Base-by-base conservation (phyloP, 306 rosid species). In the Citrullus mucosospermus region DNA sequence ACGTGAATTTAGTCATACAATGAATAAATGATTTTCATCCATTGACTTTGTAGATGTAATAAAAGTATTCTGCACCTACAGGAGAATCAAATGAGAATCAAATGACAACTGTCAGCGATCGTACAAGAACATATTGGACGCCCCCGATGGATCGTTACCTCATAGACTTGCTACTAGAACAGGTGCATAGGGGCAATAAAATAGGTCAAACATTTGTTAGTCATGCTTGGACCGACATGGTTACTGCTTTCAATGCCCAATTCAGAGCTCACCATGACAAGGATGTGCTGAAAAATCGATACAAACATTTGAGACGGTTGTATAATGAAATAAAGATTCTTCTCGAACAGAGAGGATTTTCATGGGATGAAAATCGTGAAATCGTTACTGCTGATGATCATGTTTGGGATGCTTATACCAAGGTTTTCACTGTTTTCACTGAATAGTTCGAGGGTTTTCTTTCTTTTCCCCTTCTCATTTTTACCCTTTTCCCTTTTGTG, bases 301-400 rank as follows among this genome's bases (percentile, higher is more conserved):
- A 77, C 90, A 90, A 90, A 79, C 88, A 90, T 81, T 81, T 88
- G 80, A 86, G 88, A 86, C 84, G 90, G 80, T 90, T 88, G 82
- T 88, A 88, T 83, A 90, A 82, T 81, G 97, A 90, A 39, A 81
- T 90, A 69, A 79, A 85, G 85, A 68, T 57, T 59, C 88, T 92
- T 83, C 92, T 92, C 77, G 82, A 82, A 83, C 89, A 85, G 32
- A 72, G 30, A 76, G 94, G 88, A 18, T 88, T 88, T 81, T 83
- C 89, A 44, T 92, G 97, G 97, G 89, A 92, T 82, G 91, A 92
- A 79, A 80, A 73, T 3, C 88, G 90, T 46, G 97, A 92, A 87
- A 92, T 92, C 87, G 84, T 92, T 66, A 48, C 75, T 66, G 97
- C 94, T 48, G 86, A 84, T 17, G 92, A 92, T 69, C 77, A 78